Conservation (phyloP, 305 asterid species). For the Fraxinus sp. region DNA sequence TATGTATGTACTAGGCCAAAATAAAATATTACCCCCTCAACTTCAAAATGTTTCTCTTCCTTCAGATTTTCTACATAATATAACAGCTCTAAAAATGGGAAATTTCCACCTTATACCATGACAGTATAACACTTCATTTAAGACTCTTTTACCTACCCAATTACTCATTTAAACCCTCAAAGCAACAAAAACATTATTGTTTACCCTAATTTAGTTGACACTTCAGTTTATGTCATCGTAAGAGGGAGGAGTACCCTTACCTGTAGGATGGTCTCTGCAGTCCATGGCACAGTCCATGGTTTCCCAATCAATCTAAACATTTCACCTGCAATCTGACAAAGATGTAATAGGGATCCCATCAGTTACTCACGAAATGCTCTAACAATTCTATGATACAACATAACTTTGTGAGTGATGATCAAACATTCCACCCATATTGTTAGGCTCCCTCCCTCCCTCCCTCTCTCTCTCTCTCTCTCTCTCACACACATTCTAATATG, state of each 20-base stretch:
- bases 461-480: neutral
- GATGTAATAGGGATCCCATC: neutral
- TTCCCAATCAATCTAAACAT: constrained; percentile 49
- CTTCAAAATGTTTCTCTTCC: neutral
- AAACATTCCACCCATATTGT: neutral
- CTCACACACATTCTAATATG: neutral
- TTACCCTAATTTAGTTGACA: neutral
- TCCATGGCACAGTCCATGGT: constrained; percentile 95
- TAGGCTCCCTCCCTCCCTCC: neutral
- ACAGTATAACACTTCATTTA: neutral
- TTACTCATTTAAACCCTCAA: neutral
- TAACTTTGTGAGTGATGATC: neutral
- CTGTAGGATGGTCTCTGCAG: constrained; percentile 84
- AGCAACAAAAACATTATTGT: neutral
- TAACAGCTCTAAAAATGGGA: neutral
- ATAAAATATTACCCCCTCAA: neutral
- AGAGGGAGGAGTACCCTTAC: constrained; percentile 31
- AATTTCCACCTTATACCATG: no score
- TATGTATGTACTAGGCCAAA: neutral
- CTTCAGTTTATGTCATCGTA: neutral
- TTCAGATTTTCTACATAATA: neutral
- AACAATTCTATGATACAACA: neutral
- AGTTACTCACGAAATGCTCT: neutral
- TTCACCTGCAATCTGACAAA: constrained; percentile 49
- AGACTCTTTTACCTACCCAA: neutral